Evolutionary conservation across 495 filamentous ascomycete species (phyloP).

Genomic region (Penicillium odoratum): DNA sequence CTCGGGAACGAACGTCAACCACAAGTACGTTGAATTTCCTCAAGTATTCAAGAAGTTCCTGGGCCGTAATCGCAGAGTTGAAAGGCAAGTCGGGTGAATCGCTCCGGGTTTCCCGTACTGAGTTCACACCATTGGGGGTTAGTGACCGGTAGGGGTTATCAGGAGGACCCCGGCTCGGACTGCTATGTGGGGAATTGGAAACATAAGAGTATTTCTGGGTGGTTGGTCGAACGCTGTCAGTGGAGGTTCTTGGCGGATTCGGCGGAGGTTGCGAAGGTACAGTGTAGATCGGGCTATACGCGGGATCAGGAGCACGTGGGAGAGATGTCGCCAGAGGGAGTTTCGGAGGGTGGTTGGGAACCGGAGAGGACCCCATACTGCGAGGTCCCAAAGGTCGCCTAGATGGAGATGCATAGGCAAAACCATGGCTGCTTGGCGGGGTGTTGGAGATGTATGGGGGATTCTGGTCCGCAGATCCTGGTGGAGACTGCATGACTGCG

Average conservation of each 20-base stretch:
- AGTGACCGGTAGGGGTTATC: conserved; percentile 46
- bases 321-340: conserved; percentile 59
- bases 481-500: conserved; percentile 31
- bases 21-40: conserved; percentile 65
- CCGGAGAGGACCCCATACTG: conserved; percentile 50
- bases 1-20: conserved; percentile 82
- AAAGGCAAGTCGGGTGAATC: conserved; percentile 55
- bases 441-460: conserved; percentile 29
- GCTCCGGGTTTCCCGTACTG: conserved; percentile 32
- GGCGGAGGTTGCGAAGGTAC: conserved; percentile 43
- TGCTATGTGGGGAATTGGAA: conserved; percentile 36
- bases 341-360: conserved; percentile 54
- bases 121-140: conserved; percentile 44
- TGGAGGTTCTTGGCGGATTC: conserved; percentile 52
- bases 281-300: conserved; percentile 71
- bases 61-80: conserved; percentile 62
- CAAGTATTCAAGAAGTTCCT: conserved; percentile 66
- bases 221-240: conserved; percentile 38
- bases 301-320: conserved; percentile 77
- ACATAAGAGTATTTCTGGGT: conserved; percentile 43
- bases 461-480: conserved; percentile 31
- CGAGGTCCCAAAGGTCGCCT: conserved; percentile 54
- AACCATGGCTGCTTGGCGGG: conserved; percentile 18
- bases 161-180: conserved; percentile 37
- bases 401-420: conserved; percentile 26